A percentile compares a stretch with the other conserved stretches of the same genome.
These are phyloP conservation scores for Gossypium schwendimanii DNA, from an alignment of 441 rosid genomes.

Conservation along the genomic window DNA sequence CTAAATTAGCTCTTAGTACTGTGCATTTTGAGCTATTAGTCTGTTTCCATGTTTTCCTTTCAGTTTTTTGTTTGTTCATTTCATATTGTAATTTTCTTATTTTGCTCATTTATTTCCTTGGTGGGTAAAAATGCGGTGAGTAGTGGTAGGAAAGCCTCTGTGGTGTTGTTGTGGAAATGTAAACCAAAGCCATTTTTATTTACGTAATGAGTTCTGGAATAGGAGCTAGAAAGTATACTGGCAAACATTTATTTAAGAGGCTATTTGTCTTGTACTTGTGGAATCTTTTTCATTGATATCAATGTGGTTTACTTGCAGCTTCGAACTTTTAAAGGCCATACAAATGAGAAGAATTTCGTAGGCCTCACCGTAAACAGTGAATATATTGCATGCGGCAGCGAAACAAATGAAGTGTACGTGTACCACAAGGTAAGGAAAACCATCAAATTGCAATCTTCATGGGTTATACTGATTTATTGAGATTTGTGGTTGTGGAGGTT, in stretches of 20 bases:
- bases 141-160: not conserved
- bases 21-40: not conserved
- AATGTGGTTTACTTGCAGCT: constrained; percentile 34
- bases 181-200: not conserved
- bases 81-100: not conserved
- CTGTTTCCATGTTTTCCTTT: too few species aligned
- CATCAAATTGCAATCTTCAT: not conserved
- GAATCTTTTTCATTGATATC: not conserved
- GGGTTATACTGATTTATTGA: not conserved
- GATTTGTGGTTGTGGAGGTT: not conserved
- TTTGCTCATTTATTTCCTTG: not conserved
- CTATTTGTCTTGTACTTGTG: not conserved
- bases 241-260: not conserved
- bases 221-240: not conserved
- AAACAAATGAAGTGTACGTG: constrained; percentile 89
- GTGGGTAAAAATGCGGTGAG: too few species aligned
- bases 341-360: constrained; percentile 93
- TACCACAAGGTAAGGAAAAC: constrained; percentile 74
- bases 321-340: constrained; percentile 78
- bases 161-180: not conserved
- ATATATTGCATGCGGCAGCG: constrained; percentile 92
- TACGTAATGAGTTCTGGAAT: not conserved
- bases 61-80: too few species aligned
- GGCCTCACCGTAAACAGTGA: constrained; percentile 86
- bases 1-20: not conserved